Conservation (phyloP, 2,329 filamentous ascomycete genomes). For the Colletotrichum musicola region DNA sequence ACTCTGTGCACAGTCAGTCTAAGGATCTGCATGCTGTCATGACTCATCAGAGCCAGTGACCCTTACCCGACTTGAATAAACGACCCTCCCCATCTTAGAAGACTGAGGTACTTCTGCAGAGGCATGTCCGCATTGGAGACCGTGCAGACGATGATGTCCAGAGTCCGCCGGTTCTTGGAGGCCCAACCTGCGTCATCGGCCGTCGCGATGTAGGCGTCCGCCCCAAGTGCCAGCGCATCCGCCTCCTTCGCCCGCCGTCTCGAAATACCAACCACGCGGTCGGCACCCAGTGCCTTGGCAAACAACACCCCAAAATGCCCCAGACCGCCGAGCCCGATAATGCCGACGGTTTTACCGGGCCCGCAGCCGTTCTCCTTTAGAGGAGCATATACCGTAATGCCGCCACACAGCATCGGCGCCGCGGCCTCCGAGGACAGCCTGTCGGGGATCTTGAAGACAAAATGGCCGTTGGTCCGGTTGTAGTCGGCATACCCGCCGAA, state of each 20-base stretch:
- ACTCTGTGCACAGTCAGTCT: constrained; percentile 46
- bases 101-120: constrained; percentile 69
- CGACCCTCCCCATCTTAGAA: constrained; percentile 70
- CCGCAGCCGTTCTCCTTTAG: constrained; percentile 73
- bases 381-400: constrained; percentile 76
- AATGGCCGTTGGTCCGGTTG: constrained; percentile 54
- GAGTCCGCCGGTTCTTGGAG: constrained; percentile 59
- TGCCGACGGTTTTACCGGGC: constrained; percentile 76
- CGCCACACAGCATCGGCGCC: constrained; percentile 78
- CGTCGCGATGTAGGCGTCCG: constrained; percentile 61
- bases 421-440: constrained; percentile 54
- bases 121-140: constrained; percentile 70
- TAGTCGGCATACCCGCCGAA: constrained; percentile 61
- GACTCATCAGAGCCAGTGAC: constrained; percentile 48
- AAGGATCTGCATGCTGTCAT: constrained; percentile 5
- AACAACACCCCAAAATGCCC: constrained; percentile 78
- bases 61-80: constrained; percentile 71
- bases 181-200: constrained; percentile 68
- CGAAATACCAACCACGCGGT: constrained; percentile 71
- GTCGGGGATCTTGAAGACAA: constrained; percentile 63
- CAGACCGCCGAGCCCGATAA: constrained; percentile 76
- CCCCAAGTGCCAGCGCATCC: constrained; percentile 70
- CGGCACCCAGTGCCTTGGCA: constrained; percentile 75
- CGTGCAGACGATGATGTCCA: constrained; percentile 73
- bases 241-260: constrained; percentile 64